Conservation (phyloP, 805 yeast genomes). For the Ogataea ramenticola region DNA sequence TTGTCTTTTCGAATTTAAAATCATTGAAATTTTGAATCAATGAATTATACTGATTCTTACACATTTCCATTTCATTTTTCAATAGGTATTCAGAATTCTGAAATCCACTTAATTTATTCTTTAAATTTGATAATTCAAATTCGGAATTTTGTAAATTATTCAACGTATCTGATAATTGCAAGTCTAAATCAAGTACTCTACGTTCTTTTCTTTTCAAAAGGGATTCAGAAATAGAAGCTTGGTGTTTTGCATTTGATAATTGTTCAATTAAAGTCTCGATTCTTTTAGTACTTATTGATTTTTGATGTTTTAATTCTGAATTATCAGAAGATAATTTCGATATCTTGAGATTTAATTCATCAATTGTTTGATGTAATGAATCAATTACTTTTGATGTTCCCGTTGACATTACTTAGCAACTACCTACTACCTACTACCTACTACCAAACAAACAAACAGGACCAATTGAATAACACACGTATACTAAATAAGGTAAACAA, state of each 20-base stretch:
- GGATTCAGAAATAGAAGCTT: slow-evolving; percentile 66
- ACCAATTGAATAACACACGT: no score
- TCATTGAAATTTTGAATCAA: slow-evolving; percentile 21
- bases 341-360: slow-evolving; percentile 15
- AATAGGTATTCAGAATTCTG: slow-evolving; percentile 38
- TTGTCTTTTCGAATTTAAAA: slow-evolving; percentile 40
- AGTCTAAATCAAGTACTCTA: slow-evolving; percentile 59
- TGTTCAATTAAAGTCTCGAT: slow-evolving; percentile 56
- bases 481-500: no score
- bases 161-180: slow-evolving; percentile 40
- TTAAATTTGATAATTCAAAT: slow-evolving; percentile 42
- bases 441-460: no score
- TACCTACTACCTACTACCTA: no score
- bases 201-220: slow-evolving; percentile 65
- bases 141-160: slow-evolving; percentile 41
- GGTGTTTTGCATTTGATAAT: slow-evolving; percentile 65
- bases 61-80: slow-evolving; percentile 46
- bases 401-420: not conserved
- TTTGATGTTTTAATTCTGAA: slow-evolving; percentile 46
- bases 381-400: slow-evolving; percentile 27
- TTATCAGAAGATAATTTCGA: slow-evolving; percentile 21
- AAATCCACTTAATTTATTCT: slow-evolving; percentile 39
- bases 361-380: slow-evolving; percentile 23
- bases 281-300: slow-evolving; percentile 34
- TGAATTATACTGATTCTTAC: slow-evolving; percentile 54